A percentile compares a stretch with the other conserved stretches of the same genome.
Conservation (phyloP, 2,329 filamentous ascomycete species). For the Plectosphaerella sp. region DNA sequence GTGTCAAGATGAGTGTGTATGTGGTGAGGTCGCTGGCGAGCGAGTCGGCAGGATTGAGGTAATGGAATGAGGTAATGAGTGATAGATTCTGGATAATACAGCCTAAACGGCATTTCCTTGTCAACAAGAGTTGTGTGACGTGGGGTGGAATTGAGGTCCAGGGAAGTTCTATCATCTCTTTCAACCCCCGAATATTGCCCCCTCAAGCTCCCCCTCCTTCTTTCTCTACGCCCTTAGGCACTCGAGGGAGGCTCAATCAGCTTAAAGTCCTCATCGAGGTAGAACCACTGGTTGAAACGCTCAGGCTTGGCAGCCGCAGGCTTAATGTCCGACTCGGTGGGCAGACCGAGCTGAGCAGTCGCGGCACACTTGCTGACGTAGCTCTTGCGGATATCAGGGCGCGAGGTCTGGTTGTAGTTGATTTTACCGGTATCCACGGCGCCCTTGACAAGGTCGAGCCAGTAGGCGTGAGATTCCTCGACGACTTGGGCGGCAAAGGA, state of each 20-base stretch:
- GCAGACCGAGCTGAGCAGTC: conserved; percentile 24
- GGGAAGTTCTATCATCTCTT: too few species aligned
- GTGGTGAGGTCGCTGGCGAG: conserved; percentile 5
- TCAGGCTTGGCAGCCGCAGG: conserved; percentile 22
- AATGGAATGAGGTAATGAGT: not conserved
- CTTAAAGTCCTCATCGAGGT: conserved; percentile 26
- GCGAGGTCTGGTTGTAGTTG: conserved; percentile 35
- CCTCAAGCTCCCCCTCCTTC: too few species aligned
- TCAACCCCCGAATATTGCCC: too few species aligned
- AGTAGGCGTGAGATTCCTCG: conserved; percentile 30
- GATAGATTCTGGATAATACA: not conserved
- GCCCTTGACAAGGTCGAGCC: conserved; percentile 32
- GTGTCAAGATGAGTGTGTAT: conserved; percentile 26
- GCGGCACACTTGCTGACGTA: conserved; percentile 26
- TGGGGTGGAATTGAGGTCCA: too few species aligned
- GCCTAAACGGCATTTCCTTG: too few species aligned
- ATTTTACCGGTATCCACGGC: conserved; percentile 29
- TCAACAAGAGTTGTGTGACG: too few species aligned
- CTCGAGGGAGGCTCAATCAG: conserved; percentile 15
- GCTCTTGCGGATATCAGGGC: conserved; percentile 21
- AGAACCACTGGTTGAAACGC: conserved; percentile 31
- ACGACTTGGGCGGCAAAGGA: conserved; percentile 24
- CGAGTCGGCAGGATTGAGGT: not conserved
- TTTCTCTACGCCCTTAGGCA: too few species aligned
- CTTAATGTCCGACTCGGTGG: conserved; percentile 20